A percentile compares a stretch with the other conserved stretches of the same genome.
Evolutionary conservation across 768 basidiomycete species (phyloP).

Genomic region (Calocera cornea): DNA sequence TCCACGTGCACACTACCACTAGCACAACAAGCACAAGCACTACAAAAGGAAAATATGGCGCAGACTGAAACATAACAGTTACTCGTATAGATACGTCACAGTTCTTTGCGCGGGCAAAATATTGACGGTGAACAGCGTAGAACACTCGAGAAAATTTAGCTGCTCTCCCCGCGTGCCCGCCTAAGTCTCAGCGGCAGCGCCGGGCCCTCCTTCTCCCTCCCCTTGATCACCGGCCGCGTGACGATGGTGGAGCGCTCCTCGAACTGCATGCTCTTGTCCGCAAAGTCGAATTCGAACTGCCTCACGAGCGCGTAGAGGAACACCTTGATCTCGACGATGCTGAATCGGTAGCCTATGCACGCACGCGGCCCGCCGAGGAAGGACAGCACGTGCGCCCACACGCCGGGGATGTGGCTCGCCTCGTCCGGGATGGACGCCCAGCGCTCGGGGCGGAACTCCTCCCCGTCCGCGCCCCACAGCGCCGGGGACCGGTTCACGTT

Average conservation of each 20-base stretch:
- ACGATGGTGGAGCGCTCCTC: not conserved
- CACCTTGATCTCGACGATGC: slow-evolving; percentile 7
- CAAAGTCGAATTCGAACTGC: slow-evolving; percentile 1
- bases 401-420: slow-evolving; percentile 1
- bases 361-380: slow-evolving; percentile 9
- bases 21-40: too few relatives aligned
- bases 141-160: too few relatives aligned
- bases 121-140: too few relatives aligned
- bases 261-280: not conserved
- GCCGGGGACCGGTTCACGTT: slow-evolving; percentile 38
- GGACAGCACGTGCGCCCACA: slow-evolving; percentile 1
- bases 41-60: too few relatives aligned
- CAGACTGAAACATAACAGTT: too few relatives aligned
- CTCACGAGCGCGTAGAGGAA: slow-evolving; percentile 8
- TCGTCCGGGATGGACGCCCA: not conserved
- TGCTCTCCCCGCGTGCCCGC: not conserved
- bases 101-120: too few relatives aligned
- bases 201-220: not conserved
- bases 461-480: slow-evolving; percentile 51
- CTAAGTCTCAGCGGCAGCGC: not conserved
- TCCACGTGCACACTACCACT: too few relatives aligned
- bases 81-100: too few relatives aligned
- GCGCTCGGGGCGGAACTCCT: slow-evolving; percentile 30
- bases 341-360: slow-evolving; percentile 8
- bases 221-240: not conserved